Conservation (phyloP, 176 grass and related monocot species). For the Paspalum notatum region DNA sequence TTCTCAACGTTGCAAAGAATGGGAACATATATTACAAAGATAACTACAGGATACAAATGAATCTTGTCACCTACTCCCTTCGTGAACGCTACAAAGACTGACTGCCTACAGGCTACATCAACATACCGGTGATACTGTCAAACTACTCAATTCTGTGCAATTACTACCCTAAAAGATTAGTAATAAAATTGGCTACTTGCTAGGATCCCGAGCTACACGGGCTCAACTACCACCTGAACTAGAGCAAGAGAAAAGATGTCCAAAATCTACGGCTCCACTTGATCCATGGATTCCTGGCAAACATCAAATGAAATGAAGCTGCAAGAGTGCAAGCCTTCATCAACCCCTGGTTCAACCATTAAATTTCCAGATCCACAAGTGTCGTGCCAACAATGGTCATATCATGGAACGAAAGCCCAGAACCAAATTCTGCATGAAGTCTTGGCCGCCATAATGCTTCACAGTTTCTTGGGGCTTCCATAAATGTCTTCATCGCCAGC, state of each 20-base stretch:
- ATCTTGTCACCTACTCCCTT: neutral
- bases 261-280: neutral
- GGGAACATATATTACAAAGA: neutral
- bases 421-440: neutral
- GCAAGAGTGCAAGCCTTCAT: neutral
- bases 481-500: neutral
- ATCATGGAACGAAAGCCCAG: neutral
- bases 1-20: neutral
- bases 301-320: neutral
- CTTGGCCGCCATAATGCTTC: neutral
- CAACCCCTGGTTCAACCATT: neutral
- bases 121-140: neutral
- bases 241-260: neutral
- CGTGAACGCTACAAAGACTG: slow-evolving; percentile 8
- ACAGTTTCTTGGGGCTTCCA: neutral
- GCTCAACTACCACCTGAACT: slow-evolving; percentile 1
- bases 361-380: slow-evolving; percentile 3
- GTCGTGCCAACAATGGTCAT: neutral
- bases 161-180: neutral
- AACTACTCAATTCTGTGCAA: neutral
- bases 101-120: slow-evolving; percentile 5
- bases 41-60: neutral
- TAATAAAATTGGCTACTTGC: slow-evolving; percentile 33
- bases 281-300: neutral
- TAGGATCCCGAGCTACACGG: neutral